Evolutionary conservation across 306 rosid genomes (phyloP), one percentile per base, ranked within the genome.

Genomic region (Neltuma alba): DNA sequence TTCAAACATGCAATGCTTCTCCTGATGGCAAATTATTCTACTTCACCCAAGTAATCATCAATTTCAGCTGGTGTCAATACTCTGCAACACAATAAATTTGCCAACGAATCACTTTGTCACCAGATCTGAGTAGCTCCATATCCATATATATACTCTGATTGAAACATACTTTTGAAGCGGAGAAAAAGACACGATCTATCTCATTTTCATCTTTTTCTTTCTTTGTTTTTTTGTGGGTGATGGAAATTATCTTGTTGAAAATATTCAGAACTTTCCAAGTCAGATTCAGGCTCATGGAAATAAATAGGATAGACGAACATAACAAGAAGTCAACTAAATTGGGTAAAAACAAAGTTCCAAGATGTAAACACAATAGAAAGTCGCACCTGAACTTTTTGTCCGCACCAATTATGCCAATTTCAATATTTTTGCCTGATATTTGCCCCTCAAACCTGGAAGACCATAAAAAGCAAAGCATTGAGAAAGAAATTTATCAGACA

Each of bases 1-100:
- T 61, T 45, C 33, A 87, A 78, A 70, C 66, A 78, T 77, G 72
- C 83, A 83, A 16, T 25, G 65, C 64, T 14, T 33, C 70, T 21
- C 70, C 64, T 69, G 79, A 10, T 23, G n/a, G 72, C 79, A 84
- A 25, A 69, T n/a, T 64, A 64, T 76, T 96, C 99, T 75, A 96
- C 98, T 91, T 96, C 99, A 55, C 88, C 98, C 83, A 96, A 87
- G 74, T 96, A 96, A 84, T 96, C 99, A 42, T 96, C 98, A 60
- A 96, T 91, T 84, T 93, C 97, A 10, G 97, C 97, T 62, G 99
- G 97, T 16, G 98, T 88, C 83, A 96, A 83, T 68, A 96, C 98
- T 86, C 99, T 96, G 94, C 91, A 84, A 78, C 76, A 83, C 57
- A 54, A 64, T 42, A 23, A 67, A 23, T 21, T 72, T 42, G 30